A percentile compares a stretch with the other conserved stretches of the same genome.
Evolutionary conservation across 2,329 filamentous ascomycete genomes (phyloP).

Genomic region (Ophiostoma angusticollis): DNA sequence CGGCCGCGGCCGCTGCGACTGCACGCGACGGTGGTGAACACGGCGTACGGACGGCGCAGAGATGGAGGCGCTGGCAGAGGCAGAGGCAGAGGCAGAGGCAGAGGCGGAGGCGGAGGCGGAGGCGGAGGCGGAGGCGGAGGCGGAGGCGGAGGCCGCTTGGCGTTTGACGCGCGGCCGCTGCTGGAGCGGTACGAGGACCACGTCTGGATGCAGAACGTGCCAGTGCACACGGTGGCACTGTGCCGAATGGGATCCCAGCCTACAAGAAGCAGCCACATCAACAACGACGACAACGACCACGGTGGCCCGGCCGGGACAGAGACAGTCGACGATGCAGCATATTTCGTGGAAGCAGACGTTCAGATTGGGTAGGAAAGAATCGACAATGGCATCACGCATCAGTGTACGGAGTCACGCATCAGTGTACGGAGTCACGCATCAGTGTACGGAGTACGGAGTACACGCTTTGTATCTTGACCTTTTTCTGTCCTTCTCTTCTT

Average conservation of each 20-base stretch:
- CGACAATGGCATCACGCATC: no score
- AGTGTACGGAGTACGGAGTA: no score
- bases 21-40: constrained; percentile 80
- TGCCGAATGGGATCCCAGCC: constrained; percentile 68
- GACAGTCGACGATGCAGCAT: constrained; percentile 40
- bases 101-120: constrained; percentile 15
- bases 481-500: no score
- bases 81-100: constrained; percentile 14
- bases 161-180: constrained; percentile 42
- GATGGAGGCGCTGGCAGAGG: constrained; percentile 11
- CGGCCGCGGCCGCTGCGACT: constrained; percentile 56
- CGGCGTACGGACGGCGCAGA: constrained; percentile 51
- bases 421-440: no score
- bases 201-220: constrained; percentile 56
- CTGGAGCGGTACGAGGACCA: constrained; percentile 49
- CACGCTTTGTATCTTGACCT: no score
- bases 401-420: no score
- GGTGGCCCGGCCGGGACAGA: no score
- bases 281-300: constrained; percentile 33
- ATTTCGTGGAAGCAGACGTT: constrained; percentile 40
- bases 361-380: no score
- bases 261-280: constrained; percentile 47
- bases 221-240: constrained; percentile 59
- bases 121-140: constrained; percentile 14
- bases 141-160: constrained; percentile 21